Evolutionary conservation across 2,329 filamentous ascomycete species (phyloP), one percentile per base, ranked within the genome.

Genomic region (Beauveria scarabaeidicola): DNA sequence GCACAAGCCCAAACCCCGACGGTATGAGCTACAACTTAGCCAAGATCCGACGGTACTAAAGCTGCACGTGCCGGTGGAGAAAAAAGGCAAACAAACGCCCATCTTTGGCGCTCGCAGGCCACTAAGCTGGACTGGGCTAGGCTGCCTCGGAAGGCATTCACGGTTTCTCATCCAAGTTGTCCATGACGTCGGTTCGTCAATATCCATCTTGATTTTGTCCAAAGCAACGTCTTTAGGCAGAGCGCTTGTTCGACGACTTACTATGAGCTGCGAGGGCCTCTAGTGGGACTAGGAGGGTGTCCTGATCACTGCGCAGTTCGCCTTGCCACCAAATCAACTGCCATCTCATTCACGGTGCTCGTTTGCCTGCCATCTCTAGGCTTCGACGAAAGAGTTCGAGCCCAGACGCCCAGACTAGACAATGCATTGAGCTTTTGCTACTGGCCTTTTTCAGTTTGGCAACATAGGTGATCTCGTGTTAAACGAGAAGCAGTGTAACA

Each of bases 21-120:
- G 32, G 32, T 36, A 36, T 36, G 13, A 32, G 32, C 32, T 15
- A 4, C 29, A 32, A 32, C n/a, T n/a, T n/a, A 32, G 29, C 29
- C 29, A 36, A 36, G 11, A 36, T 15, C 13, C 32, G 32, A 36
- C 13, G 32, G 32, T 15, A 36, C 32, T 15, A 1, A 36, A 36
- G 15, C 29, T 38, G 53, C 43, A 56, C 53, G 53, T 56, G 53
- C 43, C 41, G 4, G 53, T 56, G 53, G 53, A 56, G 43, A 25
- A 15, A 11, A 25, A 13, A 15, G 17, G 32, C 46, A 48, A 17
- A 4, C 13, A 36, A 36, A n/a, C 3, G 32, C 21, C 10, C 46
- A 4, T 15, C 15, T 56, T 38, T 27, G 40, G 43, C 21, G 44
- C 43, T 19, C 3, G 10, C 23, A 41, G 29, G 43, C 52, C 38